Evolutionary conservation across 2,329 filamentous ascomycete genomes (phyloP).

Genomic region (Fusarium fracticaudum): DNA sequence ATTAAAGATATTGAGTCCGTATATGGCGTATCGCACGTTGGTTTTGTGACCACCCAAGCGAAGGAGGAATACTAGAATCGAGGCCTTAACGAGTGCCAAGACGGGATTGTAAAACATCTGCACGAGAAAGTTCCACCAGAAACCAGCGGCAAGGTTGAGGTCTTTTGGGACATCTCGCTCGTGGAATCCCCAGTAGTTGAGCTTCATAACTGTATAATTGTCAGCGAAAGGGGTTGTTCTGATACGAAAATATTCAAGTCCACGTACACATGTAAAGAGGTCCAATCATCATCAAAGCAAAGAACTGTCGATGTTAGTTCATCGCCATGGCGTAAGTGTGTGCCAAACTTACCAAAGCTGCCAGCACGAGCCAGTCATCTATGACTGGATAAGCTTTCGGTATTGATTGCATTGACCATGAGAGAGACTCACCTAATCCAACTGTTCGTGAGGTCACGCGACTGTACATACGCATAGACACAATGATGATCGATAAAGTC

Average conservation of each 20-base stretch:
- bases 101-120: conserved; percentile 57
- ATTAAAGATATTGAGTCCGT: conserved; percentile 41
- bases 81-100: conserved; percentile 56
- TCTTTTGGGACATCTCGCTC: conserved; percentile 35
- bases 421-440: conserved; percentile 33
- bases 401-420: not conserved
- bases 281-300: conserved; percentile 28
- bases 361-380: conserved; percentile 29
- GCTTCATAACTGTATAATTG: conserved; percentile 38
- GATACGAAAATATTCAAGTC: fast-evolving
- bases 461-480: conserved; percentile 41
- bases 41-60: conserved; percentile 53
- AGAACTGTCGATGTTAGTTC: conserved; percentile 12
- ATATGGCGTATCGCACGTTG: conserved; percentile 20
- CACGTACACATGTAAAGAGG: conserved; percentile 32
- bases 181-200: conserved; percentile 47
- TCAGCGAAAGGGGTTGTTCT: fast-evolving
- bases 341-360: conserved; percentile 10
- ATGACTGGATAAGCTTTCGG: not conserved
- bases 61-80: conserved; percentile 56
- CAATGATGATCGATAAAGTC: conserved; percentile 40
- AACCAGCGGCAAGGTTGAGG: conserved; percentile 28
- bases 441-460: conserved; percentile 42
- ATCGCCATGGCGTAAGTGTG: too few relatives aligned
- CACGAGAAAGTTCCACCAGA: conserved; percentile 51